Conservation (phyloP, 495 filamentous ascomycete species). For the Wilcoxina mikolae region DNA sequence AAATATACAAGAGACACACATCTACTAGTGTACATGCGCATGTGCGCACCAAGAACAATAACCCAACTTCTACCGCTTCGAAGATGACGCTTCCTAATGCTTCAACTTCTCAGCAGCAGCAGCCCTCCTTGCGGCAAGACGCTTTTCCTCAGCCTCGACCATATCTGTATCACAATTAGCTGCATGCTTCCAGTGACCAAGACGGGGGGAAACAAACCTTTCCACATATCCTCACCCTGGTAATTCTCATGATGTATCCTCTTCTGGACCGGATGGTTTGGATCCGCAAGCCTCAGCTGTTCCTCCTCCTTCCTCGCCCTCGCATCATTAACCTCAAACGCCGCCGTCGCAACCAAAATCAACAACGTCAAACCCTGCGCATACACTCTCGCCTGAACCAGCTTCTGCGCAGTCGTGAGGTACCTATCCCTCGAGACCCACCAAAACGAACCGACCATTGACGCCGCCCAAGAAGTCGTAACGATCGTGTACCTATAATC, state of each 20-base stretch:
- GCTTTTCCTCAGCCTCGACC: slow-evolving; percentile 62
- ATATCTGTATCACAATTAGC: slow-evolving; percentile 37
- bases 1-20: not conserved
- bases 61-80: not conserved
- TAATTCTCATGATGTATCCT: slow-evolving; percentile 55
- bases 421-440: slow-evolving; percentile 67
- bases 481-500: slow-evolving; percentile 87
- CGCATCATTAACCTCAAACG: slow-evolving; percentile 77
- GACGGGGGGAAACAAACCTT: slow-evolving; percentile 38
- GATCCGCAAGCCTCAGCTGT: slow-evolving; percentile 61
- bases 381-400: slow-evolving; percentile 95
- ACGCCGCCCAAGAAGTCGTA: slow-evolving; percentile 64
- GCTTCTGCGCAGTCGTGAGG: slow-evolving; percentile 65
- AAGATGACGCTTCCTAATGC: not conserved
- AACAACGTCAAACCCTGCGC: slow-evolving; percentile 89
- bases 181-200: not conserved
- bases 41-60: not conserved
- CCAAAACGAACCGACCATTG: slow-evolving; percentile 61
- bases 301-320: slow-evolving; percentile 58
- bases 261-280: slow-evolving; percentile 59
- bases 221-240: slow-evolving; percentile 75
- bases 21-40: not conserved
- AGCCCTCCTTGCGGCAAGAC: slow-evolving; percentile 44
- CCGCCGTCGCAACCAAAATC: slow-evolving; percentile 73
- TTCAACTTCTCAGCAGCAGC: slow-evolving; percentile 21